Percentiles rank a stretch among this genome's conserved stretches.
Conservation (phyloP, 2,329 filamentous ascomycete genomes). For the Paraconiothyrium sp. region DNA sequence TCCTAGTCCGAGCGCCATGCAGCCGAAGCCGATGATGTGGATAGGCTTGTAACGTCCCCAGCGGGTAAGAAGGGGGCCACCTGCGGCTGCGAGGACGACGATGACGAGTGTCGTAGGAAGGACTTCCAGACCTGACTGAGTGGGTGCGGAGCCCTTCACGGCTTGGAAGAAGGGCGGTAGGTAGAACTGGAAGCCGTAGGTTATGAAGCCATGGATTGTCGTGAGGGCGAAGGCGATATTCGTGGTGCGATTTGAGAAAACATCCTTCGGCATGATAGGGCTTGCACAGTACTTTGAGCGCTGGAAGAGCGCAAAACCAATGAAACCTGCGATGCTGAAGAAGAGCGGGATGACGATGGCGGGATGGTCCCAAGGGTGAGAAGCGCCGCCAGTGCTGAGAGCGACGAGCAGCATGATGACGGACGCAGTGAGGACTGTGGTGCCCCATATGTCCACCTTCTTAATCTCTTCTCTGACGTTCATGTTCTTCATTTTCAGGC, state of each 20-base stretch:
- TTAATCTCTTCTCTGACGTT: slow-evolving; percentile 29
- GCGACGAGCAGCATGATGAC: slow-evolving; percentile 55
- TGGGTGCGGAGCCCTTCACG: slow-evolving; percentile 32
- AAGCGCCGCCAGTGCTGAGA: slow-evolving; percentile 56
- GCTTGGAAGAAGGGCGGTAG: slow-evolving; percentile 44
- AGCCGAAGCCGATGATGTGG: slow-evolving; percentile 35
- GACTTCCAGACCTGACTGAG: slow-evolving; percentile 37
- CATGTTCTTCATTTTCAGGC: slow-evolving; percentile 22
- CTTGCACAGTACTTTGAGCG: slow-evolving; percentile 37
- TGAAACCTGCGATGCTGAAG: slow-evolving; percentile 54
- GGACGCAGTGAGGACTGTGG: slow-evolving; percentile 52
- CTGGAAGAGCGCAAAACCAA: slow-evolving; percentile 53
- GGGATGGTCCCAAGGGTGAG: slow-evolving; percentile 54
- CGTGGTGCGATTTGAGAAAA: slow-evolving; percentile 58
- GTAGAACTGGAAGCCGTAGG: slow-evolving; percentile 39
- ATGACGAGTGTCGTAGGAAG: slow-evolving; percentile 38
- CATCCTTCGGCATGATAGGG: slow-evolving; percentile 53
- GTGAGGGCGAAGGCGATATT: slow-evolving; percentile 46
- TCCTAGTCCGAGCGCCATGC: slow-evolving; percentile 31
- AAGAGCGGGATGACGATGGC: slow-evolving; percentile 56
- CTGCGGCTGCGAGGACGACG: slow-evolving; percentile 32
- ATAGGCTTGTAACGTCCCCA: slow-evolving; percentile 41
- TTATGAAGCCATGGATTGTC: slow-evolving; percentile 42
- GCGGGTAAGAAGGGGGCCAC: slow-evolving; percentile 32
- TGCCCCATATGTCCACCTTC: slow-evolving; percentile 57